Evolutionary conservation across 164 flowering plant species (phyloP).

Genomic region (Piper longum): DNA sequence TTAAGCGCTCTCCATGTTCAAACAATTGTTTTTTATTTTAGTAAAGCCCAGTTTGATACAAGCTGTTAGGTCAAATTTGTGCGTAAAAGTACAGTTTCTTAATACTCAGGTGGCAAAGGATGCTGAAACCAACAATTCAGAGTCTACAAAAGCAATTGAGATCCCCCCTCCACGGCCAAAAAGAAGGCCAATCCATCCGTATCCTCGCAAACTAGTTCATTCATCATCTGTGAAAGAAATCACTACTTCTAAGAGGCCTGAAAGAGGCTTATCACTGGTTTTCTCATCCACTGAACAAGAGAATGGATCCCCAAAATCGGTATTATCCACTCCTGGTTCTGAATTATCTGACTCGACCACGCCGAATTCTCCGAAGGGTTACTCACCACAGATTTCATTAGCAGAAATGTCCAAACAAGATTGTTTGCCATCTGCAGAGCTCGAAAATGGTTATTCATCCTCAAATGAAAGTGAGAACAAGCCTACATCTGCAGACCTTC

Average conservation of each 20-base stretch:
- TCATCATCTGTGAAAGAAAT: slow-evolving; percentile 12
- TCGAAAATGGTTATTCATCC: slow-evolving; percentile 15
- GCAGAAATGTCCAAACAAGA: slow-evolving; percentile 5
- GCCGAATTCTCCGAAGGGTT: slow-evolving; percentile 24
- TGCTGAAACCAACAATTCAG: slow-evolving; percentile 19
- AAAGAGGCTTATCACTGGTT: slow-evolving; percentile 24
- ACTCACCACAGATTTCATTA: slow-evolving; percentile 42
- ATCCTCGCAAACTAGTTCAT: slow-evolving; percentile 54
- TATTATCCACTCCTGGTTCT: slow-evolving; percentile 36
- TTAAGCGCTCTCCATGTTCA: slow-evolving; percentile 1
- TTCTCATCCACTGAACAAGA: slow-evolving; percentile 28
- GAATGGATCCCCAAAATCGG: slow-evolving; percentile 52
- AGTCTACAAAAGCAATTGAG: slow-evolving; percentile 40
- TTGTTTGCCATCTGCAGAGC: neutral
- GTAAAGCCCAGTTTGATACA: too few relatives aligned
- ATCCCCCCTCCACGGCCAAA: slow-evolving; percentile 92
- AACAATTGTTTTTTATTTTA: neutral
- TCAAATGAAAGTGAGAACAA: slow-evolving; percentile 19
- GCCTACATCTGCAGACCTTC: slow-evolving; percentile 8
- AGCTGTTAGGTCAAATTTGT: neutral
- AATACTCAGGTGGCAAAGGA: slow-evolving; percentile 42
- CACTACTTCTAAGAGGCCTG: slow-evolving; percentile 8
- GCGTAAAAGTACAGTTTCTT: neutral
- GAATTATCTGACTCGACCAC: slow-evolving; percentile 21
- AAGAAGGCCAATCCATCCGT: slow-evolving; percentile 73